Conservation (phyloP, 345 rosid genomes). For the Bruguiera gymnorhiza region DNA sequence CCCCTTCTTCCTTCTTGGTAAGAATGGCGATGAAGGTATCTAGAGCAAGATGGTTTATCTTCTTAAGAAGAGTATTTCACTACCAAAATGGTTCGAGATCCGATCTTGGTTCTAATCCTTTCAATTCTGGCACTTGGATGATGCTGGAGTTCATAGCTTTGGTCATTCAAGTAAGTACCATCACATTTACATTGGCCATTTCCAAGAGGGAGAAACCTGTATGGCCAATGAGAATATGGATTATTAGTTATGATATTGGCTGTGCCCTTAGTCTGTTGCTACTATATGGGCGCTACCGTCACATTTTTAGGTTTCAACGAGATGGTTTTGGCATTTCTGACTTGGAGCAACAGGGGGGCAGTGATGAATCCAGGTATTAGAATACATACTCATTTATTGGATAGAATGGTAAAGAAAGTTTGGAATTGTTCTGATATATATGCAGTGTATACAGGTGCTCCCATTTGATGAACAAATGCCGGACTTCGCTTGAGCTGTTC, state of each 20-base stretch:
- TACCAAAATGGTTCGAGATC: conserved; percentile 91
- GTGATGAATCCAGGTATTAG: conserved; percentile 79
- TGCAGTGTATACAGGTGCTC: conserved; percentile 44
- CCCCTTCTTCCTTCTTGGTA: conserved; percentile 45
- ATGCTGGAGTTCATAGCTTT: conserved; percentile 72
- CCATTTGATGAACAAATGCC: conserved; percentile 87
- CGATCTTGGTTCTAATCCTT: conserved; percentile 87
- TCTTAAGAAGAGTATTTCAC: conserved; percentile 92
- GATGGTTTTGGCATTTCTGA: conserved; percentile 52
- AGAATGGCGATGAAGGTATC: conserved; percentile 77
- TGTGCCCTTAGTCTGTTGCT: conserved; percentile 66
- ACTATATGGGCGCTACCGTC: conserved; percentile 73
- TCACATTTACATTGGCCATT: conserved; percentile 59
- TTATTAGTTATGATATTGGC: conserved; percentile 76
- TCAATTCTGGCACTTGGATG: conserved; percentile 87
- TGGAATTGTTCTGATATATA: conserved; percentile 8
- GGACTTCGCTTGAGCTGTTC: conserved; percentile 88
- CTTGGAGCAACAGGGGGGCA: conserved; percentile 67
- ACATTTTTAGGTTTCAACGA: conserved; percentile 36
- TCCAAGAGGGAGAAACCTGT: conserved; percentile 71
- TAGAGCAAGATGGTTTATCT: conserved; percentile 89
- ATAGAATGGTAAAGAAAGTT: background rate
- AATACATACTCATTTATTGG: background rate
- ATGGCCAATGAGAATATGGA: conserved; percentile 96
- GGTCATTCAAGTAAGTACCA: conserved; percentile 58